Percentiles rank a stretch among this genome's conserved stretches.
These are phyloP conservation scores for Fusarium sp. DNA, from an alignment of 2,329 filamentous ascomycete genomes.

Conservation along the genomic window DNA sequence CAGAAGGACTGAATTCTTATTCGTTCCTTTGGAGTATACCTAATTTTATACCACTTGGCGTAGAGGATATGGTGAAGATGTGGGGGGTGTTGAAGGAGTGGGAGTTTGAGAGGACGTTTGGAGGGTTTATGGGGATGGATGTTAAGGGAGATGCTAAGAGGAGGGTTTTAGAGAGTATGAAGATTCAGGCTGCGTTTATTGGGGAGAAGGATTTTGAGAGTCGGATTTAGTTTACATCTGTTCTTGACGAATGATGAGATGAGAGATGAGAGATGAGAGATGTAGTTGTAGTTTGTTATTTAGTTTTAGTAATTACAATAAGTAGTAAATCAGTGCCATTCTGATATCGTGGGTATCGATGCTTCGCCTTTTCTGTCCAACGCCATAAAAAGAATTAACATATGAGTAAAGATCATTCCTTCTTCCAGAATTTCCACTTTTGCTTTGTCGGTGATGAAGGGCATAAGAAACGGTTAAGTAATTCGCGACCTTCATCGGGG, in stretches of 20 bases:
- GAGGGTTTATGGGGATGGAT: conserved; percentile 73
- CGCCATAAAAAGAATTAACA: conserved; percentile 2
- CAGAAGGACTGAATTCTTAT: conserved; percentile 64
- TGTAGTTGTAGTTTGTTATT: neutral
- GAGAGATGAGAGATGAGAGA: neutral
- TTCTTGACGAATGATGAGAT: neutral
- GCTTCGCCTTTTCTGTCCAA: neutral
- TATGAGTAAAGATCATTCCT: conserved; percentile 18
- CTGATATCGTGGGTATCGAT: conserved; percentile 36
- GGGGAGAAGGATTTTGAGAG: conserved; percentile 54
- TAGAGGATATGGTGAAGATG: conserved; percentile 72
- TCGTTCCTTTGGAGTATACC: conserved; percentile 83
- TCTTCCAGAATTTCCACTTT: conserved; percentile 48
- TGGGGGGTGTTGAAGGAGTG: conserved; percentile 73
- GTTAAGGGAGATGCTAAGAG: conserved; percentile 69
- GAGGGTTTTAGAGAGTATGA: conserved; percentile 79
- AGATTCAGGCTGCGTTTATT: conserved; percentile 72
- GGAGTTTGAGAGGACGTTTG: conserved; percentile 74
- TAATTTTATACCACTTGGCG: conserved; percentile 77
- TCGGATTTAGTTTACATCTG: conserved; percentile 1
- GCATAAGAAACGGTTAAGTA: conserved; percentile 48
- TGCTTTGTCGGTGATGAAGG: conserved; percentile 34
- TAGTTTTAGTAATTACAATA: conserved; percentile 6
- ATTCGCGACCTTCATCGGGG: conserved; percentile 51
- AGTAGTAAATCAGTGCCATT: conserved; percentile 22